These are phyloP conservation scores for Sparassis latifolia DNA, from an alignment of 1,284 basidiomycete genomes.

Conservation along the genomic window DNA sequence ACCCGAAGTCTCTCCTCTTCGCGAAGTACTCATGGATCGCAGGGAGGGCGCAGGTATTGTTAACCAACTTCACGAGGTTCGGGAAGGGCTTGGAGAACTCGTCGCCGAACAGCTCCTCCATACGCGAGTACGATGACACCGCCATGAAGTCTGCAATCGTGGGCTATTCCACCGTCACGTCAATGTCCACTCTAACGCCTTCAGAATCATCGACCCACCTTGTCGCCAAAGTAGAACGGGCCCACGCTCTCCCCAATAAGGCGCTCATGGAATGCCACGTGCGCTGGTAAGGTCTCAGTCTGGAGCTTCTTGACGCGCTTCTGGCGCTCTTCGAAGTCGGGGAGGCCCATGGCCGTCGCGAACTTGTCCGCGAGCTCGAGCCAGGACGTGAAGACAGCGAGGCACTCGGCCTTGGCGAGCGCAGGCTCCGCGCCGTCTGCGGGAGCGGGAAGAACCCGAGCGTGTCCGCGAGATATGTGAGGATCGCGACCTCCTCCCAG, in stretches of 20 bases:
- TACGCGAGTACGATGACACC: neutral
- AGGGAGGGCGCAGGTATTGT: neutral
- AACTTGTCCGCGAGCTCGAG: neutral
- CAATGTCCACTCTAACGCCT: neutral
- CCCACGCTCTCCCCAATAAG: neutral
- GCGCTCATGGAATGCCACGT: neutral
- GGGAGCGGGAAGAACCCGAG: neutral
- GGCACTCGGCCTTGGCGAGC: neutral
- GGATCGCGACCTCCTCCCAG: neutral
- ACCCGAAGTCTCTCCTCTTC: neutral
- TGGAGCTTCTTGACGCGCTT: neutral
- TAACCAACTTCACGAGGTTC: neutral
- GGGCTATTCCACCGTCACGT: neutral
- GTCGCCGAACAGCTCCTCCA: neutral
- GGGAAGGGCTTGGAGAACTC: neutral
- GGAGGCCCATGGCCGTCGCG: neutral
- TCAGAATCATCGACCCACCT: neutral
- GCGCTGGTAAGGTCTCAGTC: neutral
- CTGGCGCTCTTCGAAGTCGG: neutral
- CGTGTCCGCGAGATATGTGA: neutral
- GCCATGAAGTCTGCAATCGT: neutral
- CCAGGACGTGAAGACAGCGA: neutral
- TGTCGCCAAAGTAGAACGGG: neutral
- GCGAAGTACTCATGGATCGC: neutral
- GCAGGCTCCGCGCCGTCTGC: neutral